Base-by-base conservation (phyloP, 345 rosid genomes). In the Luvunga scandens region DNA sequence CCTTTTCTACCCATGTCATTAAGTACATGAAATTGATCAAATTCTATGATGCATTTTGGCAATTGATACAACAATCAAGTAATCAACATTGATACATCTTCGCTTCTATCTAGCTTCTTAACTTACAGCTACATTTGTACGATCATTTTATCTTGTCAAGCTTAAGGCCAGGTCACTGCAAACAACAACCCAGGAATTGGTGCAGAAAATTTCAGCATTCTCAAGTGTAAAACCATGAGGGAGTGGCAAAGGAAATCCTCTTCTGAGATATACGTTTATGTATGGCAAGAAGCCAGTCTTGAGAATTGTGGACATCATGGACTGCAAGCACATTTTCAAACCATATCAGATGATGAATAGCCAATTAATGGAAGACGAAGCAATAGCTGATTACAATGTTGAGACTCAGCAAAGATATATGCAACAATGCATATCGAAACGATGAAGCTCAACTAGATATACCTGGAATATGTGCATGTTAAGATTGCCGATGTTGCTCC, bases 241-340 rank as follows among this genome's bases (percentile, higher is more conserved):
- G 24, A 88, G 78, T 33, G 94, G 95, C 84, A 94, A 77, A 0
- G 90, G 88, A 72, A 88, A 85, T 63, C 98, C 95, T 78, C 72
- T 85, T 79, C 77, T 75, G 9, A 92, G 85, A 24, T 68, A 91
- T 38, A 75, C 72, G 81, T 92, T 94, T 79, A 90, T 83, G 22
- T 84, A 84, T 2, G 98, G 95, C 63, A 91, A 61, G 77, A 92
- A 75, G 69, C 84, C 75, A 1, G 88, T 84, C 73, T 83, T 81
- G 63, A 93, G 80, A 75, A 91, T 30, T 31, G 39, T 85, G 2
- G 84, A 82, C 56, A 84, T 73, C 10, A 79, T 80, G 0, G 86
- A 79, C 97, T 94, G 86, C 75, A 84, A 57, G 69, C 18, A 67
- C 71, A 69, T 60, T 36, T 1, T 16, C 16, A 24, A 69, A 18